A percentile compares a stretch with the other conserved stretches of the same genome.
Conservation (phyloP, 176 grass and related monocot genomes). For the Eragrostis nindensis region DNA sequence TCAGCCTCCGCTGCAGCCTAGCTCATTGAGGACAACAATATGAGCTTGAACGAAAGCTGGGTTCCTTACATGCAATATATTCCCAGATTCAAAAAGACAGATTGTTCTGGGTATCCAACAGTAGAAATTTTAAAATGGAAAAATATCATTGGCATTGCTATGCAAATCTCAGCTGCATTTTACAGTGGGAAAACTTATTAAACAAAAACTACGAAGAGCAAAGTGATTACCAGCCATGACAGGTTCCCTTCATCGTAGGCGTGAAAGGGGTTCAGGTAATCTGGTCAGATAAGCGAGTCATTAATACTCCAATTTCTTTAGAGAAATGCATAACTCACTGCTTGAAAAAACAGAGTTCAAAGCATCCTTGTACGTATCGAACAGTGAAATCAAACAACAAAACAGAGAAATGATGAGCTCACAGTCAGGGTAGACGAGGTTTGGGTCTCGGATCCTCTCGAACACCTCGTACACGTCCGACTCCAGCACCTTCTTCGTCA, state of each 20-base stretch:
- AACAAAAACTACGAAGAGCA: not conserved
- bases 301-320: not conserved
- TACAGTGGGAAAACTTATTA: not conserved
- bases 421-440: conserved; percentile 79
- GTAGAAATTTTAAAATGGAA: not conserved
- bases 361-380: too few relatives aligned
- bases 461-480: conserved; percentile 76
- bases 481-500: conserved; percentile 76
- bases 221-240: conserved; percentile 83
- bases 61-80: not conserved
- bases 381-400: too few relatives aligned
- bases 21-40: conserved; percentile 19
- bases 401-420: conserved; percentile 28
- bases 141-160: too few relatives aligned
- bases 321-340: not conserved
- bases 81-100: too few relatives aligned
- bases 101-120: too few relatives aligned
- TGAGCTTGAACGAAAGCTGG: conserved; percentile 11
- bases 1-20: conserved; percentile 94
- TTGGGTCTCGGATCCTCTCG: conserved; percentile 61
- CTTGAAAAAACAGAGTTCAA: not conserved
- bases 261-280: conserved; percentile 88
- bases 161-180: not conserved
- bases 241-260: conserved; percentile 91
- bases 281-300: conserved; percentile 42